These are phyloP conservation scores for barley (Hordeum vulgare) DNA, from an alignment of 176 grass and related monocot species.

Conservation along the genomic window DNA sequence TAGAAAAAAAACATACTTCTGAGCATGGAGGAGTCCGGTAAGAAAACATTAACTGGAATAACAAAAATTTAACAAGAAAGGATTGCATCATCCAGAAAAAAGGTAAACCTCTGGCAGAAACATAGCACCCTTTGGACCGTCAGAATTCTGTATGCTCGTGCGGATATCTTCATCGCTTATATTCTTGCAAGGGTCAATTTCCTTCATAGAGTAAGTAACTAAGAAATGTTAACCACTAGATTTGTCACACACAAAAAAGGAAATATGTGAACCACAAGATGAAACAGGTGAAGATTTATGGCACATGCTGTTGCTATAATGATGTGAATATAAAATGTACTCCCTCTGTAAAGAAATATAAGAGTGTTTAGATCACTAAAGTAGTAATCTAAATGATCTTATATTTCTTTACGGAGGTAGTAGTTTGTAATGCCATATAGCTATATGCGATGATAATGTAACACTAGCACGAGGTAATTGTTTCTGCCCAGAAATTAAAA, in stretches of 20 bases:
- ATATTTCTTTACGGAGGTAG: no score
- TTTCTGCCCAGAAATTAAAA: neutral
- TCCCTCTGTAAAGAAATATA: no score
- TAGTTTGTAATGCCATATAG: neutral
- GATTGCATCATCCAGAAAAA: slow-evolving; percentile 8
- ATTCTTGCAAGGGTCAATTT: slow-evolving; percentile 87
- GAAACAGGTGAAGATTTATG: neutral
- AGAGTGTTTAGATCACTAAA: no score
- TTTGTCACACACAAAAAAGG: neutral
- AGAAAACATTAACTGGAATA: slow-evolving; percentile 19
- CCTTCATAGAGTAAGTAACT: slow-evolving; percentile 39
- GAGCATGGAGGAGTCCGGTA: neutral
- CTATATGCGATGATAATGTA: neutral
- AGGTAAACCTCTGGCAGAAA: slow-evolving; percentile 86
- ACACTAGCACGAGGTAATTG: neutral
- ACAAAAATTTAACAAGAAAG: neutral
- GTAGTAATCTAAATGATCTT: no score
- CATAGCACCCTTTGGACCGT: slow-evolving; percentile 75
- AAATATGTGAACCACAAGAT: slow-evolving; percentile 6
- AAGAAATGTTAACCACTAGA: slow-evolving; percentile 9
- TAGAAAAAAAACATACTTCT: neutral
- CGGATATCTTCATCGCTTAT: slow-evolving; percentile 81
- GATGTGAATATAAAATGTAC: neutral
- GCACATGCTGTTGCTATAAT: slow-evolving; percentile 6
- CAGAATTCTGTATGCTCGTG: slow-evolving; percentile 82